These are phyloP conservation scores for Roridomyces roridus DNA, from an alignment of 768 basidiomycete genomes.

Conservation along the genomic window DNA sequence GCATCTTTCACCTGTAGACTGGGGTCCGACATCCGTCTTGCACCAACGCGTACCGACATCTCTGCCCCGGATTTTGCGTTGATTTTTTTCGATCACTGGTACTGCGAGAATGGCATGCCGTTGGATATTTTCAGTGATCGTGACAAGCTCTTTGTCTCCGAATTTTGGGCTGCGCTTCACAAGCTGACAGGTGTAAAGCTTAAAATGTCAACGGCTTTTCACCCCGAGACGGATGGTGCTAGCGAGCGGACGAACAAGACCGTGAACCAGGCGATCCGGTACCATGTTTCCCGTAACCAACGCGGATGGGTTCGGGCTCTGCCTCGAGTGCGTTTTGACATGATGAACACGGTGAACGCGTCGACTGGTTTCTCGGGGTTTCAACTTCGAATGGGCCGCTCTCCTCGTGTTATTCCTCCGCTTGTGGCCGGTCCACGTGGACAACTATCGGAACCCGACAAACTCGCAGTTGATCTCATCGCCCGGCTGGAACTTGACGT, in stretches of 20 bases:
- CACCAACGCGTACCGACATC: conserved; percentile 7
- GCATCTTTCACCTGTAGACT: conserved; percentile 19
- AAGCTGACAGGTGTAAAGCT: conserved; percentile 26
- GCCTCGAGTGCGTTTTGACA: conserved; percentile 30
- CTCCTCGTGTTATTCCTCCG: conserved; percentile 30
- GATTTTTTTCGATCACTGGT: conserved; percentile 26
- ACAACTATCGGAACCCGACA: not conserved
- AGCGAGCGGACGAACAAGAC: conserved; percentile 31
- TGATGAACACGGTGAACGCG: conserved; percentile 38
- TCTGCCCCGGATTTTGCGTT: conserved; percentile 7
- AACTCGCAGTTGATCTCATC: not conserved
- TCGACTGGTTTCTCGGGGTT: conserved; percentile 36
- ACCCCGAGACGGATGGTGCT: conserved; percentile 36
- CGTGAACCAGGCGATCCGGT: conserved; percentile 15
- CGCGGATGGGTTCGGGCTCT: conserved; percentile 33
- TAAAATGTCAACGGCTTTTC: conserved; percentile 34
- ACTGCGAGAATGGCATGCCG: conserved; percentile 35
- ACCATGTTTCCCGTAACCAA: conserved; percentile 30
- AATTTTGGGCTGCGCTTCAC: conserved; percentile 34
- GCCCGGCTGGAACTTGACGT: conserved; percentile 20
- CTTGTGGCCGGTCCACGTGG: not conserved
- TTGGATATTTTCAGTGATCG: conserved; percentile 32
- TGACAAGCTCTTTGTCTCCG: conserved; percentile 34
- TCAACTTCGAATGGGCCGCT: conserved; percentile 30
- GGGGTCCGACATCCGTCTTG: conserved; percentile 21